phyloP scores from a whole-genome alignment of 306 rosid species.

The Abrus precatorius region DNA sequence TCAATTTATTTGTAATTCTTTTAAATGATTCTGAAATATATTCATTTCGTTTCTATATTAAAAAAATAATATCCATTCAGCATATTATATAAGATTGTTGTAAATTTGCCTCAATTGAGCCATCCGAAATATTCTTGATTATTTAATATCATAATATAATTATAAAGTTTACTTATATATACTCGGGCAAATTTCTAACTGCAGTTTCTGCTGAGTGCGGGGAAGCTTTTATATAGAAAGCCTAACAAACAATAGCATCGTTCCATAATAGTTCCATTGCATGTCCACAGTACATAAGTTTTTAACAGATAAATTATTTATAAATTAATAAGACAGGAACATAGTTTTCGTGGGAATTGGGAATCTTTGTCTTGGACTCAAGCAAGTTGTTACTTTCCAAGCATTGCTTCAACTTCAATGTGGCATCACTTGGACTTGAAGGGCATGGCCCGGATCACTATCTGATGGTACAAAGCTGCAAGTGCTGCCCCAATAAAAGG shows the following conservation, averaged over 20 bases:
- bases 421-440: constrained; percentile 50
- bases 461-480: constrained; percentile 54
- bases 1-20: background rate
- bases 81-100: background rate
- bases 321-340: background rate
- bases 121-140: background rate
- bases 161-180: background rate
- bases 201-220: background rate
- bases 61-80: background rate
- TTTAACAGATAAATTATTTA: background rate
- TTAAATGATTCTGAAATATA: background rate
- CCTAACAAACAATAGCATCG: background rate
- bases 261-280: background rate
- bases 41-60: background rate
- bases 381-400: constrained; percentile 25
- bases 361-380: background rate
- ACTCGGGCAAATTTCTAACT: background rate
- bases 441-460: constrained; percentile 50
- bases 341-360: background rate
- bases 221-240: background rate
- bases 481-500: constrained; percentile 51
- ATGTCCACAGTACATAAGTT: background rate
- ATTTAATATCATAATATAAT: constrained; percentile 2
- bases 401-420: constrained; percentile 17
- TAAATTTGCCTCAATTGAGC: background rate